Percentiles rank a stretch among this genome's conserved stretches.
Conservation (phyloP, 495 filamentous ascomycete genomes). For the Hypoxylon subgilvum region DNA sequence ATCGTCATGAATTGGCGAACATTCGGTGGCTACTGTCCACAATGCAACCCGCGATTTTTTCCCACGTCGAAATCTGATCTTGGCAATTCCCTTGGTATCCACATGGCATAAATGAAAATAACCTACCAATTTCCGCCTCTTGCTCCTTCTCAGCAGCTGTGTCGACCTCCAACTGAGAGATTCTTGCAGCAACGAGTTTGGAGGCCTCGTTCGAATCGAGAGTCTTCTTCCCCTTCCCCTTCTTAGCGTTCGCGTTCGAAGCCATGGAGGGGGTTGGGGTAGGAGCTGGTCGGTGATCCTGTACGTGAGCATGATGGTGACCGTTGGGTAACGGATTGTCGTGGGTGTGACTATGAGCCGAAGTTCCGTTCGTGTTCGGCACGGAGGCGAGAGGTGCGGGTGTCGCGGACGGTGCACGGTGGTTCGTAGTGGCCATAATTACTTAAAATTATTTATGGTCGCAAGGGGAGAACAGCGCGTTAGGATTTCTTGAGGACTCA, state of each 20-base stretch:
- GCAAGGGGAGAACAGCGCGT: conserved; percentile 6
- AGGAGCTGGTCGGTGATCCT: conserved; percentile 51
- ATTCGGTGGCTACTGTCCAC: not conserved
- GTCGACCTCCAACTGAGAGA: conserved; percentile 93
- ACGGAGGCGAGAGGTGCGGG: conserved; percentile 38
- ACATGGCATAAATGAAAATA: conserved; percentile 17
- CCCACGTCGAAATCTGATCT: too few relatives aligned
- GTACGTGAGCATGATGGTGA: conserved; percentile 43
- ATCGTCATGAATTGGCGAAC: conserved; percentile 1
- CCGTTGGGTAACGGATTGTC: conserved; percentile 43
- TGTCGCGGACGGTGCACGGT: conserved; percentile 39
- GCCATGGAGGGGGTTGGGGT: conserved; percentile 48
- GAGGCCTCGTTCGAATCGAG: conserved; percentile 83
- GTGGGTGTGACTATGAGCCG: conserved; percentile 31
- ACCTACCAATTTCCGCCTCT: conserved; percentile 95
- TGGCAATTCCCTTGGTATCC: too few relatives aligned
- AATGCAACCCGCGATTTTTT: not conserved
- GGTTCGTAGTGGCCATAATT: conserved; percentile 39
- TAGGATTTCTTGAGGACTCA: conserved; percentile 7
- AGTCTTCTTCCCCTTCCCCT: conserved; percentile 71
- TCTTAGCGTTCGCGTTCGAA: conserved; percentile 59
- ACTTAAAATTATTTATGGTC: conserved; percentile 19
- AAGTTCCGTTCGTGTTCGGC: conserved; percentile 31
- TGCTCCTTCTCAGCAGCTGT: conserved; percentile 92
- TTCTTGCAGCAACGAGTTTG: conserved; percentile 89